These are phyloP conservation scores for Camellia lanceoleosa DNA, from an alignment of 148 eudicot species.

Conservation along the genomic window DNA sequence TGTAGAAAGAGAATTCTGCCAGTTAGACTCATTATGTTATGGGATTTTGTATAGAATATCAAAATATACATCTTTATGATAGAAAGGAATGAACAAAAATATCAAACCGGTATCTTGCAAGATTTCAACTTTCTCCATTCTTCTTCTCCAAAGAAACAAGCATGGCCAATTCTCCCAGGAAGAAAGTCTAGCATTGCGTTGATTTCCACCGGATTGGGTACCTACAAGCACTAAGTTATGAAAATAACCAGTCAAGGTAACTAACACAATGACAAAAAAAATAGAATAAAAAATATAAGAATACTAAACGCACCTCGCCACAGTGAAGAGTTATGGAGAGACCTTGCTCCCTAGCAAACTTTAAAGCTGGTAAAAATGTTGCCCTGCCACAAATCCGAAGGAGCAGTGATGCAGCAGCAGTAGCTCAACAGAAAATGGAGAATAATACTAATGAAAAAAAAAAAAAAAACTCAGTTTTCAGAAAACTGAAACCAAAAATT, in stretches of 20 bases:
- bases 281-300: conserved; percentile 6
- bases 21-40: too few relatives aligned
- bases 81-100: background rate
- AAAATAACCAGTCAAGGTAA: conserved; percentile 34
- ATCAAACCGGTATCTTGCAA: conserved; percentile 70
- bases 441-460: conserved; percentile 9
- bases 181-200: conserved; percentile 79
- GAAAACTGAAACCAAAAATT: background rate
- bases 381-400: conserved; percentile 38
- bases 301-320: conserved; percentile 67
- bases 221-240: conserved; percentile 67
- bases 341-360: conserved; percentile 78
- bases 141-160: conserved; percentile 87
- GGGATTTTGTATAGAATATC: too few relatives aligned
- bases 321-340: conserved; percentile 81
- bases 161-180: conserved; percentile 94
- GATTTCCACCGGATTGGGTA: conserved; percentile 81
- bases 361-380: conserved; percentile 81
- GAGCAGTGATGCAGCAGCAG: conserved; percentile 5
- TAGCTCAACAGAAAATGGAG: conserved; percentile 2
- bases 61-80: background rate
- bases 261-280: conserved; percentile 9
- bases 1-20: too few relatives aligned
- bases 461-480: too few relatives aligned
- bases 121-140: conserved; percentile 68